Evolutionary conservation across 2,329 filamentous ascomycete genomes (phyloP).

Genomic region (Leptographium wingfieldii): DNA sequence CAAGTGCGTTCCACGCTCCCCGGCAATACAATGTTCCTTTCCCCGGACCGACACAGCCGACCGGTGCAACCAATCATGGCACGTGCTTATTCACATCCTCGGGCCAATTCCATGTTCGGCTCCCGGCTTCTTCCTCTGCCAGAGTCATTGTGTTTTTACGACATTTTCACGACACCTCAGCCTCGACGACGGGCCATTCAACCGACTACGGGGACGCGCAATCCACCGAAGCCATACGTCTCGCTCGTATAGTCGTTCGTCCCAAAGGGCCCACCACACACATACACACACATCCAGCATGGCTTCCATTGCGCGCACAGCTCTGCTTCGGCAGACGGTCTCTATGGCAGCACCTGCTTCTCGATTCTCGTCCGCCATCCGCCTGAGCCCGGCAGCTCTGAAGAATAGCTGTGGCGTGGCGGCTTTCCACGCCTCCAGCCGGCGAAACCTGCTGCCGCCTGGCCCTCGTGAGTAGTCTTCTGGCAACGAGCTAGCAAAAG

Average conservation of each 20-base stretch:
- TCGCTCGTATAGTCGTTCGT: not conserved
- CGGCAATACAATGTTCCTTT: not conserved
- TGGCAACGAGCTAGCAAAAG: not conserved
- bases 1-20: no score
- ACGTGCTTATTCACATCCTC: constrained; percentile 14
- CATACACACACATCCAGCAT: constrained; percentile 20
- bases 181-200: not conserved
- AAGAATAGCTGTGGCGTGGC: constrained; percentile 44
- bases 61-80: constrained; percentile 9
- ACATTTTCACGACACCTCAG: not conserved
- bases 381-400: constrained; percentile 15
- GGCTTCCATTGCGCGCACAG: constrained; percentile 44
- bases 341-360: constrained; percentile 26
- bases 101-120: constrained; percentile 7
- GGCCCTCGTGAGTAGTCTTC: constrained; percentile 59
- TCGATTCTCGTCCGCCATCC: constrained; percentile 9
- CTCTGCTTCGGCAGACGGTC: constrained; percentile 40
- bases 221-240: not conserved
- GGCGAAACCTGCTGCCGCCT: constrained; percentile 65
- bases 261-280: not conserved
- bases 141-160: not conserved
- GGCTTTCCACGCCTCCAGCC: constrained; percentile 76
- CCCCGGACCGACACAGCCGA: not conserved
- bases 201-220: no score
- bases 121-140: constrained; percentile 10